A percentile compares a stretch with the other conserved stretches of the same genome.
Evolutionary conservation across 805 yeast genomes (phyloP).

Genomic region (Sugiyamaella smithiae): DNA sequence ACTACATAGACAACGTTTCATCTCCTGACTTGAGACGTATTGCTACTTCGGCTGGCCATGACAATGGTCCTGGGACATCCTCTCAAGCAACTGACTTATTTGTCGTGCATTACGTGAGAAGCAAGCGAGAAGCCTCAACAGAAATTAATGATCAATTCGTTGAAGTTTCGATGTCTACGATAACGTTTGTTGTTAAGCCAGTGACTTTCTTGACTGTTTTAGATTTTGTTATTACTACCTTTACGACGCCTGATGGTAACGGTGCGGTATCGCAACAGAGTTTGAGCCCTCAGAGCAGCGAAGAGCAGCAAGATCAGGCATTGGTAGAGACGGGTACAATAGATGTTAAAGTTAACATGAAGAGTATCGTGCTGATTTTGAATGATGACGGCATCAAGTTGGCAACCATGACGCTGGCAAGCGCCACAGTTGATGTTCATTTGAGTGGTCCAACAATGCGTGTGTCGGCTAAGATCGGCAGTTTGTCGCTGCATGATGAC

Average conservation of each 20-base stretch:
- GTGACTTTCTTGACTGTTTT: constrained; percentile 73
- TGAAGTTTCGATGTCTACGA: constrained; percentile 69
- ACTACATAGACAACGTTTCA: constrained; percentile 63
- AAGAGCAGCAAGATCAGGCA: neutral
- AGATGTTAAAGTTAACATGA: constrained; percentile 63
- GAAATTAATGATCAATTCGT: constrained; percentile 67
- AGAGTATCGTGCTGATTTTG: constrained; percentile 68
- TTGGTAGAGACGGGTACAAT: constrained; percentile 34
- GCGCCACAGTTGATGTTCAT: constrained; percentile 65
- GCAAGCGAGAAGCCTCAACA: constrained; percentile 58
- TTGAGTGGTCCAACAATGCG: constrained; percentile 76
- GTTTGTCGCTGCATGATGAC: constrained; percentile 73
- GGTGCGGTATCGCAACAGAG: constrained; percentile 27
- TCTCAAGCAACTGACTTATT: constrained; percentile 44
- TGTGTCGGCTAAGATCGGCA: constrained; percentile 71
- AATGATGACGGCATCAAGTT: constrained; percentile 81
- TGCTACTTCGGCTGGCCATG: constrained; percentile 49
- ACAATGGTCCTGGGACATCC: constrained; percentile 19
- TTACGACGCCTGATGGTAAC: constrained; percentile 64
- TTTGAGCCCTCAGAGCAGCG: constrained; percentile 38
- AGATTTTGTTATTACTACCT: constrained; percentile 81
- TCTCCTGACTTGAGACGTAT: constrained; percentile 64
- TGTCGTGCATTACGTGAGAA: constrained; percentile 54
- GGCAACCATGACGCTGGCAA: constrained; percentile 72
- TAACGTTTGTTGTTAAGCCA: constrained; percentile 71